These are phyloP conservation scores for Samsoniella hepiali DNA, from an alignment of 2,329 filamentous ascomycete species.

Conservation along the genomic window DNA sequence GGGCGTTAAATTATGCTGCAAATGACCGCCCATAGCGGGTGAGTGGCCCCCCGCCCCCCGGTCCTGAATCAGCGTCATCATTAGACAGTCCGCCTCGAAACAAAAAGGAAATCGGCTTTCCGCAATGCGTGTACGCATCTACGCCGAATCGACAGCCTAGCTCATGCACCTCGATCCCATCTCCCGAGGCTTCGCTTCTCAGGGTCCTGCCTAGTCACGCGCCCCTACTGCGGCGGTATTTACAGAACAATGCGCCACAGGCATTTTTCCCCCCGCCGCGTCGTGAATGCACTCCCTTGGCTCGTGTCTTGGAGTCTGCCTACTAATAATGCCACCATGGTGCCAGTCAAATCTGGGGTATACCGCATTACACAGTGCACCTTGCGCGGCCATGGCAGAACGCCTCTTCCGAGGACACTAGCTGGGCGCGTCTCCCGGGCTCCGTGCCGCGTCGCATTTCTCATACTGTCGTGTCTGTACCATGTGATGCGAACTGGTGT, in stretches of 20 bases:
- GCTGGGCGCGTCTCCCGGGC: background rate
- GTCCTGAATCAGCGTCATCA: background rate
- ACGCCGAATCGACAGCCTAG: background rate
- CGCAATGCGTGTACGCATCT: background rate
- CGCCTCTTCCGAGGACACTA: background rate
- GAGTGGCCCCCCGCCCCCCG: background rate
- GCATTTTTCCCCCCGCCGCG: background rate
- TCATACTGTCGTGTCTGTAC: background rate
- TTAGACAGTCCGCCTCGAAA: too few relatives aligned
- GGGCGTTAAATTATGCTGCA: background rate
- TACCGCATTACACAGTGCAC: background rate
- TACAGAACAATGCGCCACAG: background rate
- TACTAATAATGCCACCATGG: background rate
- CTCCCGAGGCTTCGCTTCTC: background rate
- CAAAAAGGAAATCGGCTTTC: too few relatives aligned
- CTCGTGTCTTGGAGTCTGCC: background rate
- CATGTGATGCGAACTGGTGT: constrained; percentile 10
- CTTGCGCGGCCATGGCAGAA: background rate
- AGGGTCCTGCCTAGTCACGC: background rate
- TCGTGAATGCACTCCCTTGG: background rate
- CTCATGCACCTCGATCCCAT: background rate
- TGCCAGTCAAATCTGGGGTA: background rate
- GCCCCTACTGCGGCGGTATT: background rate
- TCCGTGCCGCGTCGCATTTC: constrained; percentile 5
- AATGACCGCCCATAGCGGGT: background rate